A percentile compares a stretch with the other conserved stretches of the same genome.
Evolutionary conservation across 805 yeast genomes (phyloP).

Genomic region (Zygotorulaspora danielsina): DNA sequence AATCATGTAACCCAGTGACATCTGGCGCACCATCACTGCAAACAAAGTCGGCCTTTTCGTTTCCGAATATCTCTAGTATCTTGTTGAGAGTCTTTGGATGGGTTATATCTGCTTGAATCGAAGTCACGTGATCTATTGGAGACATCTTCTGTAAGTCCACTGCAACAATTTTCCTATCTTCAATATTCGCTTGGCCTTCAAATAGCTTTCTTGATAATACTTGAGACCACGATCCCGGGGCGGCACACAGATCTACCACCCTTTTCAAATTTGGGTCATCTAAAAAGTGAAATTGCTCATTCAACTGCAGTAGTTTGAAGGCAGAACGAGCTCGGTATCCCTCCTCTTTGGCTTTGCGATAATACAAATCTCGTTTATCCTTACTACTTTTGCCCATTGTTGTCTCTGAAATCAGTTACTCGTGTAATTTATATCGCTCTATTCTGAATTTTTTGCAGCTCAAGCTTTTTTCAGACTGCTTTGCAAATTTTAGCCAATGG

Average conservation of each 20-base stretch:
- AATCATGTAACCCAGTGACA: conserved; percentile 93
- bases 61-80: conserved; percentile 79
- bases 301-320: conserved; percentile 82
- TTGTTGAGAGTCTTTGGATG: conserved; percentile 82
- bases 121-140: conserved; percentile 85
- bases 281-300: conserved; percentile 83
- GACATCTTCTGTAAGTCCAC: conserved; percentile 98
- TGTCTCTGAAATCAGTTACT: neutral
- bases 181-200: conserved; percentile 36
- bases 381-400: conserved; percentile 91
- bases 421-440: neutral
- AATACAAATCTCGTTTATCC: conserved; percentile 89
- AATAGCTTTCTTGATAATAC: conserved; percentile 72
- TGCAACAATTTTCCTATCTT: conserved; percentile 65
- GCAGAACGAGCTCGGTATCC: conserved; percentile 98
- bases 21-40: conserved; percentile 99
- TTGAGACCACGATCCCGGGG: conserved; percentile 98
- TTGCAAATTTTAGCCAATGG: neutral
- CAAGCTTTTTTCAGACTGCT: neutral
- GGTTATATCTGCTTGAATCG: conserved; percentile 94
- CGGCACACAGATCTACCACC: conserved; percentile 97
- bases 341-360: conserved; percentile 92
- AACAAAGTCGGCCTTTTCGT: conserved; percentile 90
- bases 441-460: neutral
- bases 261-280: conserved; percentile 57